Conservation (phyloP, 768 basidiomycete species). For the Boletus barrowsii region DNA sequence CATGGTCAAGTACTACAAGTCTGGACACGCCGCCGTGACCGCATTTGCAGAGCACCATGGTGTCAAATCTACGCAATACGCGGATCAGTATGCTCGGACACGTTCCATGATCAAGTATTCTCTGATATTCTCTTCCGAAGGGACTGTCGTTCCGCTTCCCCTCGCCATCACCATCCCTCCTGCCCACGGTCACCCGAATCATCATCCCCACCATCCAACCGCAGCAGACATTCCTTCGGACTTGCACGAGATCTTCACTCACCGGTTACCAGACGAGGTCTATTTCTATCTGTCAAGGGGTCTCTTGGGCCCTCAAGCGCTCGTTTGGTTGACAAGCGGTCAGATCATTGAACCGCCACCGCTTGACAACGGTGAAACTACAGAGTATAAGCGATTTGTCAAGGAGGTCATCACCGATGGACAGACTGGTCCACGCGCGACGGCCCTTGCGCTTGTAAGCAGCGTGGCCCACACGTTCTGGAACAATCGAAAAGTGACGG, state of each 20-base stretch:
- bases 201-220: slow-evolving; percentile 67
- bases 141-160: slow-evolving; percentile 75
- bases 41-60: slow-evolving; percentile 78
- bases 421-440: slow-evolving; percentile 89
- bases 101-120: slow-evolving; percentile 91
- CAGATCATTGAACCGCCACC: slow-evolving; percentile 84
- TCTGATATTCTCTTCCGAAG: slow-evolving; percentile 85
- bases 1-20: slow-evolving; percentile 91
- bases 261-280: slow-evolving; percentile 92
- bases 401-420: slow-evolving; percentile 97
- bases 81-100: slow-evolving; percentile 84
- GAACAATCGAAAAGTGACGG: slow-evolving; percentile 70
- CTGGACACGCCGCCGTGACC: slow-evolving; percentile 75
- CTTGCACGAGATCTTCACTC: slow-evolving; percentile 91
- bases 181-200: slow-evolving; percentile 48
- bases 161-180: slow-evolving; percentile 57
- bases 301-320: slow-evolving; percentile 80
- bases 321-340: slow-evolving; percentile 93
- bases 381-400: slow-evolving; percentile 90
- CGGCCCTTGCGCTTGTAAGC: slow-evolving; percentile 83
- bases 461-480: slow-evolving; percentile 79
- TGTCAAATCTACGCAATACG: slow-evolving; percentile 76
- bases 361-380: slow-evolving; percentile 92
- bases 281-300: slow-evolving; percentile 96
- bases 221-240: slow-evolving; percentile 87